These are phyloP conservation scores for Pisolithus albus DNA, from an alignment of 768 basidiomycete genomes.

Conservation along the genomic window DNA sequence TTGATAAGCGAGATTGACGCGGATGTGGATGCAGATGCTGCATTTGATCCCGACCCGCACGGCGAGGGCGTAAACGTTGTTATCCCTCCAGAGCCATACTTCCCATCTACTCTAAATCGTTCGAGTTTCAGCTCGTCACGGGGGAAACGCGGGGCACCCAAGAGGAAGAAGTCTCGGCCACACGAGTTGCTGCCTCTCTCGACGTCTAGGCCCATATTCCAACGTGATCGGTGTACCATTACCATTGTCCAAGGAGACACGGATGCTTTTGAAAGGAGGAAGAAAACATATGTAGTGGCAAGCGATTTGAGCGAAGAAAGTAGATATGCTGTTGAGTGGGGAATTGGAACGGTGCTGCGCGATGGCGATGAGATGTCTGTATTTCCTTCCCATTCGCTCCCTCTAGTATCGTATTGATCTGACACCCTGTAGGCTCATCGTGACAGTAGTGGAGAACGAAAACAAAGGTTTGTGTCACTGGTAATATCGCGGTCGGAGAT, in stretches of 20 bases:
- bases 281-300: slow-evolving; percentile 75
- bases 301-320: slow-evolving; percentile 95
- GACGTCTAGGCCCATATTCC: slow-evolving; percentile 77
- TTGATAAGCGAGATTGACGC: slow-evolving; percentile 26
- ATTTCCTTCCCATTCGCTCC: background rate
- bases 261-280: slow-evolving; percentile 46
- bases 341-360: slow-evolving; percentile 88
- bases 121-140: slow-evolving; percentile 32
- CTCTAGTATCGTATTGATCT: slow-evolving; percentile 1
- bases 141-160: slow-evolving; percentile 31
- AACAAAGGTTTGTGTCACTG: slow-evolving; percentile 56
- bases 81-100: slow-evolving; percentile 77
- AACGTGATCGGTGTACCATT: slow-evolving; percentile 89
- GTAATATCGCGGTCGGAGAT: background rate
- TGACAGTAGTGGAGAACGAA: slow-evolving; percentile 91
- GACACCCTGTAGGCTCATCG: slow-evolving; percentile 50
- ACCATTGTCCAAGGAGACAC: slow-evolving; percentile 84
- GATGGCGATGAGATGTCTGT: slow-evolving; percentile 86
- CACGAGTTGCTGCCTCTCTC: slow-evolving; percentile 59
- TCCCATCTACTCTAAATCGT: slow-evolving; percentile 64
- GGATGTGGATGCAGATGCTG: slow-evolving; percentile 46
- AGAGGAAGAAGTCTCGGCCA: slow-evolving; percentile 54
- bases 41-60: slow-evolving; percentile 68
- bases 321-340: slow-evolving; percentile 96
- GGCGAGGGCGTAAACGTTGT: slow-evolving; percentile 92